Evolutionary conservation across 257 asterid species (phyloP).

Genomic region (Cordia subcordata): DNA sequence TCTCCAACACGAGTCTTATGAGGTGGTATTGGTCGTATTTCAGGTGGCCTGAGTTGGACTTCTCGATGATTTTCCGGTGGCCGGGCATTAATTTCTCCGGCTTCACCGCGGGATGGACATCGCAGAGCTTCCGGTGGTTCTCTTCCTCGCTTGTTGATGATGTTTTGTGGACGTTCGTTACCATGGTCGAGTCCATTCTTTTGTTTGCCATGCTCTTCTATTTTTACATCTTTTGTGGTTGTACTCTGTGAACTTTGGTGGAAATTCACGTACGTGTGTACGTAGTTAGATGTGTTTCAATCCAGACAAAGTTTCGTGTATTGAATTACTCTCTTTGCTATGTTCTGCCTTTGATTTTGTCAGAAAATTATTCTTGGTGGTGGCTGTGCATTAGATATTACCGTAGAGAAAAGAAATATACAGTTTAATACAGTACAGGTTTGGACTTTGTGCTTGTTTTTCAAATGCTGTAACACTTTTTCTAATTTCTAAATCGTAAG

Average conservation of each 20-base stretch:
- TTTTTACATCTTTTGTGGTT: slow-evolving; percentile 59
- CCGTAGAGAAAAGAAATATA: no score
- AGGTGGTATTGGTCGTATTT: slow-evolving; percentile 33
- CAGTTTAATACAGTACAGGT: no score
- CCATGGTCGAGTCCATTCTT: slow-evolving; percentile 40
- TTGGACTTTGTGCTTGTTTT: no score
- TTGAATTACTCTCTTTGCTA: no score
- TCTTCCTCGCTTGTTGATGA: slow-evolving; percentile 40
- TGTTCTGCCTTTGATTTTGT: no score
- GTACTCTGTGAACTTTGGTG: slow-evolving; percentile 35
- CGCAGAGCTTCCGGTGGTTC: slow-evolving; percentile 39
- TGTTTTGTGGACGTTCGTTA: slow-evolving; percentile 40
- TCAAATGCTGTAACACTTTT: no score
- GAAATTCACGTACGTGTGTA: not conserved
- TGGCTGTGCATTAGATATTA: no score
- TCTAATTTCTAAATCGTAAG: no score
- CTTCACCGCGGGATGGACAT: slow-evolving; percentile 22
- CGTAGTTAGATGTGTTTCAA: no score
- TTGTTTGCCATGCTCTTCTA: slow-evolving; percentile 48
- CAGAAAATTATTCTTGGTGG: no score
- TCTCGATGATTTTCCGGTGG: slow-evolving; percentile 41
- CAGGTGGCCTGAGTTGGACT: slow-evolving; percentile 54
- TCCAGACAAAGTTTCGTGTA: no score
- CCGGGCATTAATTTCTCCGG: slow-evolving; percentile 39
- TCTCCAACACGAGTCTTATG: slow-evolving; percentile 27